Conservation (phyloP, 352 stramenopile genomes). For the Peronospora farinosa region DNA sequence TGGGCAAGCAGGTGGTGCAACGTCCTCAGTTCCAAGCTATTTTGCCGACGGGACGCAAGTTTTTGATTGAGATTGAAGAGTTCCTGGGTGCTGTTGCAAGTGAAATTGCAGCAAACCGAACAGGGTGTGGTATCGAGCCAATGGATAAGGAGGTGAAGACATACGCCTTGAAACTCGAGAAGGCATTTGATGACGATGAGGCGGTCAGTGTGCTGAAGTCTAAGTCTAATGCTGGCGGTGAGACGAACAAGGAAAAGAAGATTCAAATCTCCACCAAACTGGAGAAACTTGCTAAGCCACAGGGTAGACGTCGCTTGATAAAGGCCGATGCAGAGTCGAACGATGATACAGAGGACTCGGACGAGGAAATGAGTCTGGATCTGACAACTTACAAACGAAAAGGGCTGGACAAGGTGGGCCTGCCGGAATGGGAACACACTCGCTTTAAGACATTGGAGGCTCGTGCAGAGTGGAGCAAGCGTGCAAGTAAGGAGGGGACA, state of each 20-base stretch:
- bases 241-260: slow-evolving; percentile 42
- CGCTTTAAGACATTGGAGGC: slow-evolving; percentile 51
- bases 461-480: slow-evolving; percentile 49
- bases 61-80: slow-evolving; percentile 85
- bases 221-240: slow-evolving; percentile 16
- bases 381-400: slow-evolving; percentile 58
- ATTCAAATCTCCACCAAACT: slow-evolving; percentile 57
- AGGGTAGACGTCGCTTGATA: slow-evolving; percentile 41
- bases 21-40: slow-evolving; percentile 74
- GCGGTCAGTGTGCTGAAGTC: slow-evolving; percentile 15
- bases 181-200: slow-evolving; percentile 57
- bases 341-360: slow-evolving; percentile 43
- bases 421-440: slow-evolving; percentile 45
- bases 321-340: slow-evolving; percentile 41
- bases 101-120: slow-evolving; percentile 53
- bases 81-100: slow-evolving; percentile 67
- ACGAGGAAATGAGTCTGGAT: slow-evolving; percentile 46
- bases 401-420: slow-evolving; percentile 53
- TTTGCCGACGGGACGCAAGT: slow-evolving; percentile 84
- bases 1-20: slow-evolving; percentile 84
- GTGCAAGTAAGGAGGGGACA: slow-evolving; percentile 42
- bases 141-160: slow-evolving; percentile 60
- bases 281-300: slow-evolving; percentile 47
- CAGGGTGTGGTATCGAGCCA: slow-evolving; percentile 47
- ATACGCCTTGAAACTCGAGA: slow-evolving; percentile 63